A percentile compares a stretch with the other conserved stretches of the same genome.
These are phyloP conservation scores for Pythium sukuiense DNA, from an alignment of 352 stramenopile genomes.

Conservation along the genomic window DNA sequence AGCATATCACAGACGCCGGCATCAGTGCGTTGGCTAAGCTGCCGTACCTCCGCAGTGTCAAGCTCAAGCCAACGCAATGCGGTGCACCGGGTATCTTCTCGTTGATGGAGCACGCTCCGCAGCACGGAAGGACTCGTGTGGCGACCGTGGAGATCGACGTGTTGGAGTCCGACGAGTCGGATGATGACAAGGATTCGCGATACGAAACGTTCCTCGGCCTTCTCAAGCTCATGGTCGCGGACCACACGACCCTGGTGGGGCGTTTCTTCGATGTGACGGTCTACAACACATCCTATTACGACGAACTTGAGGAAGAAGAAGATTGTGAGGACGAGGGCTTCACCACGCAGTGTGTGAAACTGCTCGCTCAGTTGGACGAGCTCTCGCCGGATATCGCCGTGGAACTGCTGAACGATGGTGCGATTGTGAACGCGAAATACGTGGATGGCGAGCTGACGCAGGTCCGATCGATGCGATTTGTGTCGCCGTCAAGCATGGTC, in stretches of 20 bases:
- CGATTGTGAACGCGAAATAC: too few relatives aligned
- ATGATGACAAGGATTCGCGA: not conserved
- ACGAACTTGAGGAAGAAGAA: not conserved
- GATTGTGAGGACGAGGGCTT: too few relatives aligned
- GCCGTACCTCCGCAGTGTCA: not conserved
- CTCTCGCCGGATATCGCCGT: too few relatives aligned
- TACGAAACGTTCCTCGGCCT: not conserved
- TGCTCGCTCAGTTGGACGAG: too few relatives aligned
- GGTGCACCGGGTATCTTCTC: not conserved
- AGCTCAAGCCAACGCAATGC: not conserved
- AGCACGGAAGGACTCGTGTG: not conserved
- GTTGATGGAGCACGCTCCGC: not conserved
- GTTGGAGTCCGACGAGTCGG: not conserved
- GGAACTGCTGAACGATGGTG: too few relatives aligned
- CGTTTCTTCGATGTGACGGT: constrained; percentile 3
- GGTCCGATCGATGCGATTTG: too few relatives aligned
- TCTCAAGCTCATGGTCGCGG: constrained; percentile 2
- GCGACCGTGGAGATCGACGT: not conserved
- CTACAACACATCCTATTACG: not conserved
- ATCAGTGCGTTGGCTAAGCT: not conserved
- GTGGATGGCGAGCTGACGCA: too few relatives aligned
- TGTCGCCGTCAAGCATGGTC: too few relatives aligned
- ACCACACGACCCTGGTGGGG: not conserved
- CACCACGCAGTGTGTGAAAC: too few relatives aligned
- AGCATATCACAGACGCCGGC: not conserved